Evolutionary conservation across 116 monocot genomes (phyloP).

Genomic region (Zostera marina): DNA sequence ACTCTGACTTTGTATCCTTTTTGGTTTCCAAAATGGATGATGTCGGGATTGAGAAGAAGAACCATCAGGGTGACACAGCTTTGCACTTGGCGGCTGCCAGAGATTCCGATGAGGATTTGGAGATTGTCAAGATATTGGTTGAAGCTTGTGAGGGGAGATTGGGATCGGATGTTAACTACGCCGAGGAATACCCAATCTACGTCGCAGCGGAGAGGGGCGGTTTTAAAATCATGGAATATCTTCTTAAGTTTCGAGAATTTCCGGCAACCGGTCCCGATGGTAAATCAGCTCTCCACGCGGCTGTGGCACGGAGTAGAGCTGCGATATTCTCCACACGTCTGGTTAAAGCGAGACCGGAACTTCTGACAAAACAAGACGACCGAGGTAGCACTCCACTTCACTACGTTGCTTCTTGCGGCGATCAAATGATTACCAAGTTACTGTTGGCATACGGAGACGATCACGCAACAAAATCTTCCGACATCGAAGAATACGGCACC

Average conservation of each 20-base stretch:
- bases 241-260: not conserved
- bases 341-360: slow-evolving; percentile 4
- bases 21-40: too few species aligned
- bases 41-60: too few species aligned
- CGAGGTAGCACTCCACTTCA: slow-evolving; percentile 24
- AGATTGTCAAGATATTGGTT: too few species aligned
- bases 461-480: too few species aligned
- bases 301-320: not conserved
- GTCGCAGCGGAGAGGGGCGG: slow-evolving; percentile 16
- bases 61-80: too few species aligned
- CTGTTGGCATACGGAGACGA: slow-evolving; percentile 2
- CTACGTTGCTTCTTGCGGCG: slow-evolving; percentile 22
- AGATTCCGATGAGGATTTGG: too few species aligned
- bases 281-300: slow-evolving; percentile 14
- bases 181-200: slow-evolving; percentile 17
- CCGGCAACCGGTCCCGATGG: slow-evolving; percentile 7
- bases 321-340: not conserved
- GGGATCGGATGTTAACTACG: not conserved
- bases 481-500: not conserved
- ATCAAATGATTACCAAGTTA: slow-evolving; percentile 2
- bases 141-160: not conserved
- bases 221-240: not conserved
- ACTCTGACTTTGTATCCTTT: too few species aligned
- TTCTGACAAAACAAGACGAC: slow-evolving; percentile 5
- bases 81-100: too few species aligned